A percentile compares a stretch with the other conserved stretches of the same genome.
These are phyloP conservation scores for Cyathus striatus DNA, from an alignment of 768 basidiomycete species.

Conservation along the genomic window DNA sequence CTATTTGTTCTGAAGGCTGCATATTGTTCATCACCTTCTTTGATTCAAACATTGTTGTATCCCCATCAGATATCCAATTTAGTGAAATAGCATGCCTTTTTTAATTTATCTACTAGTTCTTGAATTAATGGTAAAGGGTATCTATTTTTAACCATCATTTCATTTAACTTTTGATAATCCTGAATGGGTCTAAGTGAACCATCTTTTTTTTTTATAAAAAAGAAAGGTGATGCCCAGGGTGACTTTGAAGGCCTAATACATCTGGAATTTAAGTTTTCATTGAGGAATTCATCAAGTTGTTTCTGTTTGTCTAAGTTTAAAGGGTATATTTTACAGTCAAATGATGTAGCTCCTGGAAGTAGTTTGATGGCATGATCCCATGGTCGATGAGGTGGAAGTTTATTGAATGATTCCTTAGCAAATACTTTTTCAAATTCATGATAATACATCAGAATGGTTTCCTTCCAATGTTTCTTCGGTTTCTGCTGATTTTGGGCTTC, in stretches of 20 bases:
- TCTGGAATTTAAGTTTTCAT: conserved; percentile 16
- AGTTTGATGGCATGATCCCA: neutral
- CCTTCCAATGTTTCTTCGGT: too few relatives aligned
- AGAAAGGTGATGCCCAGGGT: conserved; percentile 14
- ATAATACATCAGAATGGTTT: too few relatives aligned
- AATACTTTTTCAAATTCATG: neutral
- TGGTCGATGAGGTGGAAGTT: neutral
- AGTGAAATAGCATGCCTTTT: conserved; percentile 20
- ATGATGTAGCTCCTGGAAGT: neutral
- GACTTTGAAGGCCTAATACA: conserved; percentile 16
- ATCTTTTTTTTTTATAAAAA: conserved; percentile 19
- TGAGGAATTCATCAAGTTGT: conserved; percentile 14
- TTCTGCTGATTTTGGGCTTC: too few relatives aligned
- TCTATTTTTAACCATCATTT: conserved; percentile 24
- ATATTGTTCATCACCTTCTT: conserved; percentile 36
- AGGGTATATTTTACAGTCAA: neutral
- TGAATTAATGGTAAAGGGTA: conserved; percentile 30
- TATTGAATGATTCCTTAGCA: neutral
- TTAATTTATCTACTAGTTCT: conserved; percentile 19
- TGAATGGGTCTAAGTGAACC: conserved; percentile 16
- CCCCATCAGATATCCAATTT: conserved; percentile 33
- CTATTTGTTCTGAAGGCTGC: conserved; percentile 31
- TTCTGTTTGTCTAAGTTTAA: conserved; percentile 18
- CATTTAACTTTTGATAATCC: conserved; percentile 28
- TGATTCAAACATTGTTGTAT: conserved; percentile 28